phyloP scores from a whole-genome alignment of 177 flowering plant species.

The Vitis hybrid region DNA sequence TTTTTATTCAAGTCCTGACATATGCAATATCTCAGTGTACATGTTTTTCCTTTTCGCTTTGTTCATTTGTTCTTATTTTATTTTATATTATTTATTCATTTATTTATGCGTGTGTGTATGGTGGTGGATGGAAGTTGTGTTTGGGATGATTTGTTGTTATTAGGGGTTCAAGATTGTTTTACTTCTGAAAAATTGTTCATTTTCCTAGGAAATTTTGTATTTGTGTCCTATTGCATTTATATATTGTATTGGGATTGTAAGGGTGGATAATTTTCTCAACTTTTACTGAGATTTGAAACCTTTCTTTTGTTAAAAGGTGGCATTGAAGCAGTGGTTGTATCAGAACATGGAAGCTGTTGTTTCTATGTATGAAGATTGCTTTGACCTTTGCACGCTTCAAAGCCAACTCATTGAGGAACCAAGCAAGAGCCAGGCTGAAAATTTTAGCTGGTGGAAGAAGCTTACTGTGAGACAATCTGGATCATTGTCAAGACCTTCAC shows the following conservation, averaged over 20 bases:
- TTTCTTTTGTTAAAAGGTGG: slow-evolving; percentile 50
- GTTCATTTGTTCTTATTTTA: no score
- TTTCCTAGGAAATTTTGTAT: not conserved
- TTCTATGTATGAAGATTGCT: slow-evolving; percentile 93
- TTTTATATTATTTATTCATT: no score
- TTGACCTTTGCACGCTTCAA: slow-evolving; percentile 65
- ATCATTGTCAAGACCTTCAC: slow-evolving; percentile 24
- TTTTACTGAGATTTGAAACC: slow-evolving; percentile 4
- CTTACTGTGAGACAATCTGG: slow-evolving; percentile 34
- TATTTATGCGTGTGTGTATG: no score
- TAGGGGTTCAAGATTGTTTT: no score
- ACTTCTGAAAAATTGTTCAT: not conserved
- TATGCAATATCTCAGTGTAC: no score
- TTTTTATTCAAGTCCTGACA: no score
- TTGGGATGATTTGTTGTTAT: no score
- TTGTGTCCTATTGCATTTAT: not conserved
- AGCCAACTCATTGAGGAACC: slow-evolving; percentile 35
- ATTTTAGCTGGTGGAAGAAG: slow-evolving; percentile 66
- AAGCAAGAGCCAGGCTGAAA: slow-evolving; percentile 26
- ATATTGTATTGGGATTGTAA: not conserved
- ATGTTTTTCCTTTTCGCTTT: no score
- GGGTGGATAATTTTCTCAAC: not conserved
- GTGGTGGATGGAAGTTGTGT: no score
- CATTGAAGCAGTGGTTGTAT: slow-evolving; percentile 78
- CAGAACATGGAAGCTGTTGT: slow-evolving; percentile 76